phyloP scores from a whole-genome alignment of 768 basidiomycete genomes.

The Psilocybe cyanescens region DNA sequence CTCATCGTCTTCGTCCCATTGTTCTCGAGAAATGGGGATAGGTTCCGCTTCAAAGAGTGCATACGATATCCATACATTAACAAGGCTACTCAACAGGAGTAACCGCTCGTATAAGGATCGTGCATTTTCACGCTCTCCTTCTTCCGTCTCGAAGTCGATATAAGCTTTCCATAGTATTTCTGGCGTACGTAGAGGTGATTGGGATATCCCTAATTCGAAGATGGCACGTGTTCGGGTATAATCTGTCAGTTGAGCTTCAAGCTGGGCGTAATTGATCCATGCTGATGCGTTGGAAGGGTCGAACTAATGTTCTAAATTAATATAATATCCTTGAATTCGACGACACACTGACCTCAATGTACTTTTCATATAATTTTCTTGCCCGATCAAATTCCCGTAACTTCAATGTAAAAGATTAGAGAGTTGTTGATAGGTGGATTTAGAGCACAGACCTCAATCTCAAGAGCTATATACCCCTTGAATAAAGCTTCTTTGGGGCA shows the following conservation, averaged over 20 bases:
- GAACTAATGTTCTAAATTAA: constrained; percentile 45
- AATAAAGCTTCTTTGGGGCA: constrained; percentile 93
- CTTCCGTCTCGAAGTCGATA: constrained; percentile 93
- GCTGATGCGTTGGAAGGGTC: constrained; percentile 89
- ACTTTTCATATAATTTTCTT: constrained; percentile 89
- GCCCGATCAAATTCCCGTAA: constrained; percentile 94
- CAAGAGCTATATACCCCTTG: constrained; percentile 92
- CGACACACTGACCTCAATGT: constrained; percentile 69
- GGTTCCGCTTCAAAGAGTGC: constrained; percentile 87
- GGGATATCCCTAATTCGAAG: constrained; percentile 90
- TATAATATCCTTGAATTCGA: not conserved
- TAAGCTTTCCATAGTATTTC: constrained; percentile 93
- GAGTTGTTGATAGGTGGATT: not conserved
- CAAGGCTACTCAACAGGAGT: constrained; percentile 81
- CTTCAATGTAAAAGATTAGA: constrained; percentile 33
- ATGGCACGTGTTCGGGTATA: constrained; percentile 87
- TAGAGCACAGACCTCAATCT: constrained; percentile 68
- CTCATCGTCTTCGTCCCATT: constrained; percentile 69
- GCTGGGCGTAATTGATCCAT: constrained; percentile 94
- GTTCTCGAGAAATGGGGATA: constrained; percentile 62
- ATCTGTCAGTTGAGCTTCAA: constrained; percentile 86
- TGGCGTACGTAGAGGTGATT: constrained; percentile 83
- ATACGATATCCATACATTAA: constrained; percentile 96
- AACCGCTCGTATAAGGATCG: constrained; percentile 86
- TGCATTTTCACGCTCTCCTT: constrained; percentile 87